These are phyloP conservation scores for Papilionanthe hybrid DNA, from an alignment of 116 monocot genomes.

Conservation along the genomic window DNA sequence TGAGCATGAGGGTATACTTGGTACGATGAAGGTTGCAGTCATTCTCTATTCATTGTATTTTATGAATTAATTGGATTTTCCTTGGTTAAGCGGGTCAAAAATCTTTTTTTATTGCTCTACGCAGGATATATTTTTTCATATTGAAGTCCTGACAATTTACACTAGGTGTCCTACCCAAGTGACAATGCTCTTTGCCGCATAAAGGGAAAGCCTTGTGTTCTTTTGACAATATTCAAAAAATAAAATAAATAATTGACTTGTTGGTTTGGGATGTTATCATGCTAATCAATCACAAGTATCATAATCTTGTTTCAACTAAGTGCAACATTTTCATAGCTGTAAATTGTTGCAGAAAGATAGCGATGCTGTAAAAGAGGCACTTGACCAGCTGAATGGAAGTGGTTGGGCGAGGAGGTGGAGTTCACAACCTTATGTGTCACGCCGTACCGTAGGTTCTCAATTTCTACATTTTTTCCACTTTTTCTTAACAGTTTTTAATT, in stretches of 20 bases:
- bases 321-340: neutral
- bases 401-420: slow-evolving; percentile 98
- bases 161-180: too few relatives aligned
- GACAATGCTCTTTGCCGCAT: too few relatives aligned
- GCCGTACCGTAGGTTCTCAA: slow-evolving; percentile 82
- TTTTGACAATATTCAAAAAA: too few relatives aligned
- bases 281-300: too few relatives aligned
- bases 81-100: neutral
- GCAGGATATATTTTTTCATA: neutral
- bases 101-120: too few relatives aligned
- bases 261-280: too few relatives aligned
- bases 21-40: neutral
- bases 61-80: neutral
- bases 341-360: slow-evolving; percentile 60
- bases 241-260: too few relatives aligned
- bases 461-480: slow-evolving; percentile 4
- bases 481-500: neutral
- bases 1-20: neutral
- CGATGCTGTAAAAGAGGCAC: slow-evolving; percentile 62
- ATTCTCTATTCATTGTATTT: neutral
- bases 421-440: slow-evolving; percentile 93
- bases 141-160: too few relatives aligned
- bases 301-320: neutral
- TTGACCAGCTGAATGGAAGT: slow-evolving; percentile 61
- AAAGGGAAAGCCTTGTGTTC: too few relatives aligned